These are phyloP conservation scores for Ustilago shanxiensis DNA, from an alignment of 1,284 basidiomycete species.

Conservation along the genomic window DNA sequence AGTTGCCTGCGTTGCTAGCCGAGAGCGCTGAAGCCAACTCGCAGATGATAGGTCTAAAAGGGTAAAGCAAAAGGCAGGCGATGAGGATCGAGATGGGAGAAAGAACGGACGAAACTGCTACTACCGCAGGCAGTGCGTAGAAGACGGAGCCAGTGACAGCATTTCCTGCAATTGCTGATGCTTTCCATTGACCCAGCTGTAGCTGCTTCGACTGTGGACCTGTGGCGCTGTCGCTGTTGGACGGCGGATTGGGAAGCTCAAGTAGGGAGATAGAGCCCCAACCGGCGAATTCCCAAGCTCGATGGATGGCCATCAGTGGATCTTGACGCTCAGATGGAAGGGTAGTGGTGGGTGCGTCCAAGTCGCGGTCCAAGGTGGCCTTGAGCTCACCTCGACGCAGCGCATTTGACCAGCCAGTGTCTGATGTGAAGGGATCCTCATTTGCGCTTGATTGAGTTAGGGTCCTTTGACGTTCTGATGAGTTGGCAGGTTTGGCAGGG, in stretches of 20 bases:
- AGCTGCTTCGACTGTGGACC: constrained; percentile 3
- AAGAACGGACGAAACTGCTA: constrained; percentile 49
- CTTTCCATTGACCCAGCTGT: constrained; percentile 54
- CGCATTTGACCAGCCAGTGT: constrained; percentile 24
- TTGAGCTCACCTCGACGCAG: constrained; percentile 44
- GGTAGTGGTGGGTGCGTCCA: constrained; percentile 23
- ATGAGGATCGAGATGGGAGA: constrained; percentile 59
- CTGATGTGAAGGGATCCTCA: constrained; percentile 20
- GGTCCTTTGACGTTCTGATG: not conserved
- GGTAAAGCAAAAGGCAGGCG: constrained; percentile 53
- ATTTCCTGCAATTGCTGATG: constrained; percentile 56
- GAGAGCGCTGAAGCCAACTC: constrained; percentile 53
- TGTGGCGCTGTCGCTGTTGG: not conserved
- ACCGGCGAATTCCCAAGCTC: constrained; percentile 59
- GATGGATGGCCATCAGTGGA: constrained; percentile 47
- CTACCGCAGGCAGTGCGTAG: constrained; percentile 59
- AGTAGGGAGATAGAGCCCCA: constrained; percentile 62
- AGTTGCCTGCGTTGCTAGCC: constrained; percentile 51
- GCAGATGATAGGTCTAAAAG: constrained; percentile 58
- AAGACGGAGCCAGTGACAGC: constrained; percentile 60
- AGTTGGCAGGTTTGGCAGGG: not conserved
- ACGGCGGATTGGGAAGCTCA: constrained; percentile 32
- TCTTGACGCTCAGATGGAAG: constrained; percentile 40
- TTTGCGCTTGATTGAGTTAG: not conserved
- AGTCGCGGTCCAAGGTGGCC: not conserved